A percentile compares a stretch with the other conserved stretches of the same genome.
These are phyloP conservation scores for Dioszegia crocea DNA, from an alignment of 768 basidiomycete genomes.

Conservation along the genomic window DNA sequence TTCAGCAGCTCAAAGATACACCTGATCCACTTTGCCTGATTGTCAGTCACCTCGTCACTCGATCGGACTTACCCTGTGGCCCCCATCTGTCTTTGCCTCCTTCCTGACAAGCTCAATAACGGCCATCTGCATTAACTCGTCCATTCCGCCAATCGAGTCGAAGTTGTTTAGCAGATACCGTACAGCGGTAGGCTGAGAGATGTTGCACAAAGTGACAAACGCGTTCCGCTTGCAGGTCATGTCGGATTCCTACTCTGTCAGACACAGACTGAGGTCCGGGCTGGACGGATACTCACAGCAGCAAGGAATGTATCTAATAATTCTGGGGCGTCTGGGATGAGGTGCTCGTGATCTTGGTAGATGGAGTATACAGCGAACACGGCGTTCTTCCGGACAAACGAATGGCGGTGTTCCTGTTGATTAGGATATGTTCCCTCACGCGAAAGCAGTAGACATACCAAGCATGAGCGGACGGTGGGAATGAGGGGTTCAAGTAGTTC, in stretches of 20 bases:
- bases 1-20: conserved; percentile 88
- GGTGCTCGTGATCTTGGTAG: conserved; percentile 86
- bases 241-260: conserved; percentile 64
- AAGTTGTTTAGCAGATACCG: conserved; percentile 83
- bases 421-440: neutral
- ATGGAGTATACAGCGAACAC: conserved; percentile 94
- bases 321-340: conserved; percentile 94
- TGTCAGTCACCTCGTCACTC: conserved; percentile 11
- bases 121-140: conserved; percentile 91
- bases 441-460: conserved; percentile 51
- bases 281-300: conserved; percentile 54
- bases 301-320: conserved; percentile 92
- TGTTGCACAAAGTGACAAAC: conserved; percentile 80
- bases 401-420: conserved; percentile 82
- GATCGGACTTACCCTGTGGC: conserved; percentile 63
- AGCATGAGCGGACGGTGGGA: conserved; percentile 84
- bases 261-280: neutral
- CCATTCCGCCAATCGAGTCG: conserved; percentile 73
- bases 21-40: conserved; percentile 87
- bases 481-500: conserved; percentile 94
- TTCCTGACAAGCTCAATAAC: conserved; percentile 87
- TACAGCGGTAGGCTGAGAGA: conserved; percentile 80
- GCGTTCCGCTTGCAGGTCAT: conserved; percentile 96
- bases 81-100: conserved; percentile 80
- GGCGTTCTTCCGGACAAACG: conserved; percentile 96